A percentile compares a stretch with the other conserved stretches of the same genome.
Conservation (phyloP, 2,329 filamentous ascomycete species). For the Didymella arachidicola region DNA sequence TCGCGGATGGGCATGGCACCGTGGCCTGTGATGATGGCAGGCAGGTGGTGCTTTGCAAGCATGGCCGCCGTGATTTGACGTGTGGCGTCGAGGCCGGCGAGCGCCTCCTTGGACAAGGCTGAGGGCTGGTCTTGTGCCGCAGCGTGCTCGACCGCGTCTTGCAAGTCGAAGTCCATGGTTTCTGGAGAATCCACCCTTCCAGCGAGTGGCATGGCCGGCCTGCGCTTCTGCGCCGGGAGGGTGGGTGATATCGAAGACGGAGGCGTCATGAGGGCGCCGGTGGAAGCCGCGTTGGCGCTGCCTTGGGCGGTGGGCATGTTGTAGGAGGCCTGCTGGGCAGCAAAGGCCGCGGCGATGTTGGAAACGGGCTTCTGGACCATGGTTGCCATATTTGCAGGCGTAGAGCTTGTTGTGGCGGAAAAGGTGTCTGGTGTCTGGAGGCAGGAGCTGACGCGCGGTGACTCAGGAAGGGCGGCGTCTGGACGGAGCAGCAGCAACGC, state of each 20-base stretch:
- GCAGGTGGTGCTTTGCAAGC: conserved; percentile 88
- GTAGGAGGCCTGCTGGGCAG: conserved; percentile 37
- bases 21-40: conserved; percentile 86
- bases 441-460: conserved; percentile 41
- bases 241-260: conserved; percentile 94
- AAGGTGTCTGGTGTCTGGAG: conserved; percentile 6
- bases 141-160: conserved; percentile 68
- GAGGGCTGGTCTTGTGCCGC: conserved; percentile 54
- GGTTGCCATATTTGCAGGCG: conserved; percentile 46
- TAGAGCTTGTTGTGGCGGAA: not conserved
- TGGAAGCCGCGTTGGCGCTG: conserved; percentile 33
- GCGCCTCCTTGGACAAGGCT: conserved; percentile 58
- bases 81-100: conserved; percentile 70
- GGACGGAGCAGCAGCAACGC: conserved; percentile 28
- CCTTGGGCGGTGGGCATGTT: conserved; percentile 43
- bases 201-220: conserved; percentile 57
- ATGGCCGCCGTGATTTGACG: conserved; percentile 85
- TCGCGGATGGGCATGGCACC: conserved; percentile 93
- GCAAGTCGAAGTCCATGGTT: conserved; percentile 85
- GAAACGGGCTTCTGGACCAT: conserved; percentile 48
- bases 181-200: conserved; percentile 57
- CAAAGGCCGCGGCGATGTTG: conserved; percentile 53
- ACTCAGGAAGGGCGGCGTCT: conserved; percentile 41
- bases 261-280: conserved; percentile 77
- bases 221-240: conserved; percentile 81